phyloP scores from a whole-genome alignment of 208 protist species.

The Angomonas deanei region DNA sequence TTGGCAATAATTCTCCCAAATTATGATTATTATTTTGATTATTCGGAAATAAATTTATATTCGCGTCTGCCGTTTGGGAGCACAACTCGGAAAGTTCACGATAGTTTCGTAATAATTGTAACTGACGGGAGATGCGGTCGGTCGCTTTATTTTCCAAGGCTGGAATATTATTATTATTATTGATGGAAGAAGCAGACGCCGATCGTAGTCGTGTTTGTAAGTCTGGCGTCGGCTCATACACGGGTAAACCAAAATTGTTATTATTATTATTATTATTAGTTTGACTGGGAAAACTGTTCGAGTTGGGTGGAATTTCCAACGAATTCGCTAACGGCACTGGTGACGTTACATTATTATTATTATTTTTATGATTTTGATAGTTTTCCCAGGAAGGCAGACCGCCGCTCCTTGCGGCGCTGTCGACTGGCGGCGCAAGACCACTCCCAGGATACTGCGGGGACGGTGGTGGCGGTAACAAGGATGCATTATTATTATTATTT shows the following conservation, averaged over 20 bases:
- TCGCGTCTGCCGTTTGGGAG: constrained; percentile 31
- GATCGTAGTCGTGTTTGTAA: neutral
- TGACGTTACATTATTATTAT: neutral
- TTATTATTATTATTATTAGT: neutral
- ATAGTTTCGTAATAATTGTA: constrained; percentile 72
- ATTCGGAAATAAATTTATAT: constrained; percentile 20
- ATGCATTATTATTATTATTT: neutral
- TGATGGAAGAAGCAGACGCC: neutral
- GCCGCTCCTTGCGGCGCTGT: too few species aligned
- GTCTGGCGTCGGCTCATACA: neutral
- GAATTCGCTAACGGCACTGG: neutral
- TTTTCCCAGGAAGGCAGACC: neutral
- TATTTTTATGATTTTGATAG: neutral
- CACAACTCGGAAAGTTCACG: constrained; percentile 49
- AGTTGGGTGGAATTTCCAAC: neutral
- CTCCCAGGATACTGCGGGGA: neutral
- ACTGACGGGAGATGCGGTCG: constrained; percentile 46
- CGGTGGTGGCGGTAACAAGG: neutral
- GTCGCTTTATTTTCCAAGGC: constrained; percentile 35
- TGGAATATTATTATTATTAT: constrained; percentile 5
- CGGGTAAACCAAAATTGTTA: neutral
- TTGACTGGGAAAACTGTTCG: neutral
- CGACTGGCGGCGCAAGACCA: neutral
- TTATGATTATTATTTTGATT: neutral
- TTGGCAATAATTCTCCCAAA: constrained; percentile 10